These are phyloP conservation scores for Solanum commersonii DNA, from an alignment of 257 asterid species.

Conservation along the genomic window DNA sequence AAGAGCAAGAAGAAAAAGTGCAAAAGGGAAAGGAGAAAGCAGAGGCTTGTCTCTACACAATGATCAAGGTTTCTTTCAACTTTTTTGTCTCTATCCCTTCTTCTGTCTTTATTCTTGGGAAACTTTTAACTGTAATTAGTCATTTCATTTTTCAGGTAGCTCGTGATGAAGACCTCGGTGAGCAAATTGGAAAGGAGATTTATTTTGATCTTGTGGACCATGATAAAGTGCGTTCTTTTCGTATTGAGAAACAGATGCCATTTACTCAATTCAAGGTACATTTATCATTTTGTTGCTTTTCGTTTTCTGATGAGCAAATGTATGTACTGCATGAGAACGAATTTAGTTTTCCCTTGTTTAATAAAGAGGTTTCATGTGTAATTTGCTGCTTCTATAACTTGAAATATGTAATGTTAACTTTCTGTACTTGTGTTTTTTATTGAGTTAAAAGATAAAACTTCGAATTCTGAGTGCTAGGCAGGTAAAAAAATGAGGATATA, in stretches of 20 bases:
- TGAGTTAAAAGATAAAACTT: too few species aligned
- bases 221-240: conserved; percentile 63
- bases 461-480: too few species aligned
- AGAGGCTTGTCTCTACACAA: conserved; percentile 65
- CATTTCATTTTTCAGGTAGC: conserved; percentile 44
- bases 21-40: conserved; percentile 59
- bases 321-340: background rate
- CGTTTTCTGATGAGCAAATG: background rate
- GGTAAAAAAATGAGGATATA: too few species aligned
- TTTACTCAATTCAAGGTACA: conserved; percentile 65
- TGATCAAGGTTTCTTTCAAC: conserved; percentile 45
- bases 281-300: background rate
- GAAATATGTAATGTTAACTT: background rate
- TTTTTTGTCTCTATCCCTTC: background rate
- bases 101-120: background rate
- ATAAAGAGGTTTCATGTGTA: background rate
- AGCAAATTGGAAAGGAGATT: conserved; percentile 66
- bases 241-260: conserved; percentile 54
- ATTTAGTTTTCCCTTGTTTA: background rate
- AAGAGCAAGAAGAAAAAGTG: conserved; percentile 65
- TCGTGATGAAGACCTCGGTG: conserved; percentile 57
- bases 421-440: too few species aligned
- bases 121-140: background rate
- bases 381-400: background rate
- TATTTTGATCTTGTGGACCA: conserved; percentile 88